phyloP scores from a whole-genome alignment of 1,284 basidiomycete genomes.

The Papiliotrema nemorosa region DNA sequence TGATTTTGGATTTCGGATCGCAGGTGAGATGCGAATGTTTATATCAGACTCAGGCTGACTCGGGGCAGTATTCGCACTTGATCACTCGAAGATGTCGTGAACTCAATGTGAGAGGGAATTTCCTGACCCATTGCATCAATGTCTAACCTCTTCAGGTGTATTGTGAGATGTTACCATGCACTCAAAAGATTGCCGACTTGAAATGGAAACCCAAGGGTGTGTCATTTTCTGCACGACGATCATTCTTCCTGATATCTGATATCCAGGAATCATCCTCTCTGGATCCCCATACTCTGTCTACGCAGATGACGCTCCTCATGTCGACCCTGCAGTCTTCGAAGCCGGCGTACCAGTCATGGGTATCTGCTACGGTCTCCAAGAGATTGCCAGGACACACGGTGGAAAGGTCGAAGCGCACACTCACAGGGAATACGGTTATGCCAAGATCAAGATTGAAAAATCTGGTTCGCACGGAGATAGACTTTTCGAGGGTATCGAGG shows the following conservation, averaged over 20 bases:
- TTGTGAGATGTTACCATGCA: constrained; percentile 97
- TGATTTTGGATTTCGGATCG: constrained; percentile 97
- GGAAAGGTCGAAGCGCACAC: constrained; percentile 85
- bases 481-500: constrained; percentile 77
- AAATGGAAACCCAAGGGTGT: constrained; percentile 92
- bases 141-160: constrained; percentile 60
- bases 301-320: constrained; percentile 85
- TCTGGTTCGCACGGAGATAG: constrained; percentile 66
- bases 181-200: constrained; percentile 83
- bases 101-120: constrained; percentile 57
- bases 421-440: constrained; percentile 93
- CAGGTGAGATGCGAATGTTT: constrained; percentile 60
- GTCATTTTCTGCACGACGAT: constrained; percentile 4
- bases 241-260: neutral
- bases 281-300: constrained; percentile 99
- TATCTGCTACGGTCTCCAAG: constrained; percentile 97
- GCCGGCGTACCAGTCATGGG: constrained; percentile 89
- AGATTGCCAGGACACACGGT: constrained; percentile 86
- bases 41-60: neutral
- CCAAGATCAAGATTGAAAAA: constrained; percentile 71
- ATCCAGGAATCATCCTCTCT: constrained; percentile 87
- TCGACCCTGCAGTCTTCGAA: constrained; percentile 91
- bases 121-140: neutral
- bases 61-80: constrained; percentile 84
- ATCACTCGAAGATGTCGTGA: constrained; percentile 98